These are phyloP conservation scores for Boletus edulis DNA, from an alignment of 768 basidiomycete species.

Conservation along the genomic window DNA sequence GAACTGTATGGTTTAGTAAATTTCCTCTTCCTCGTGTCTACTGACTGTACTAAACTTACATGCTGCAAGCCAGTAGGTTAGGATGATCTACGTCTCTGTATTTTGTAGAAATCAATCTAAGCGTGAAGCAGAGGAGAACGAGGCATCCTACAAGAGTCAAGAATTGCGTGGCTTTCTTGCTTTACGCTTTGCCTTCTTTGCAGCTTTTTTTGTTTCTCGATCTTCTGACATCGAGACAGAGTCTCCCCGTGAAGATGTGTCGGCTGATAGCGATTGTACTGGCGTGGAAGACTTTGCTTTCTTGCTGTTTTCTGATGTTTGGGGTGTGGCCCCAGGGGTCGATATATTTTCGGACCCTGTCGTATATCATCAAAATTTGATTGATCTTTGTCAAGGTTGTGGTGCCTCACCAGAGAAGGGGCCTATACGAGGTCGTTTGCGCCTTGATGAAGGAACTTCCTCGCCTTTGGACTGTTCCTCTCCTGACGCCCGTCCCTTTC, in stretches of 20 bases:
- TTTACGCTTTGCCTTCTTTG: constrained; percentile 37
- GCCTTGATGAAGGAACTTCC: constrained; percentile 32
- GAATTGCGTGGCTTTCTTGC: constrained; percentile 20
- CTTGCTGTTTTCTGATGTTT: constrained; percentile 5
- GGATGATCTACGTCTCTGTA: constrained; percentile 13
- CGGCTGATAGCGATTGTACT: background rate
- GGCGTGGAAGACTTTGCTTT: constrained; percentile 1
- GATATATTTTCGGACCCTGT: constrained; percentile 32
- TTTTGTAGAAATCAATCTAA: constrained; percentile 17
- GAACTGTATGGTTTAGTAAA: constrained; percentile 28
- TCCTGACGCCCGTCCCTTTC: constrained; percentile 37
- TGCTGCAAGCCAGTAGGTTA: constrained; percentile 9
- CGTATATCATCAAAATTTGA: background rate
- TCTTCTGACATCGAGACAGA: constrained; percentile 23
- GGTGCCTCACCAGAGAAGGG: constrained; percentile 57
- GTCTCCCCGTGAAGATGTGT: constrained; percentile 17
- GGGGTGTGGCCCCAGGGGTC: background rate
- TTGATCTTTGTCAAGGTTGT: background rate
- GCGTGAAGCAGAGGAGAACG: background rate
- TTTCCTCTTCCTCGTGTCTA: constrained; percentile 10
- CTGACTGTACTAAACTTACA: constrained; percentile 16
- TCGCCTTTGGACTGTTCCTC: constrained; percentile 13
- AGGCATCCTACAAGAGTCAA: constrained; percentile 11
- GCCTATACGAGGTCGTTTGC: constrained; percentile 54
- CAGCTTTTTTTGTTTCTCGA: constrained; percentile 22